Conservation (phyloP, 345 rosid species). For the Kernera saxatilis region DNA sequence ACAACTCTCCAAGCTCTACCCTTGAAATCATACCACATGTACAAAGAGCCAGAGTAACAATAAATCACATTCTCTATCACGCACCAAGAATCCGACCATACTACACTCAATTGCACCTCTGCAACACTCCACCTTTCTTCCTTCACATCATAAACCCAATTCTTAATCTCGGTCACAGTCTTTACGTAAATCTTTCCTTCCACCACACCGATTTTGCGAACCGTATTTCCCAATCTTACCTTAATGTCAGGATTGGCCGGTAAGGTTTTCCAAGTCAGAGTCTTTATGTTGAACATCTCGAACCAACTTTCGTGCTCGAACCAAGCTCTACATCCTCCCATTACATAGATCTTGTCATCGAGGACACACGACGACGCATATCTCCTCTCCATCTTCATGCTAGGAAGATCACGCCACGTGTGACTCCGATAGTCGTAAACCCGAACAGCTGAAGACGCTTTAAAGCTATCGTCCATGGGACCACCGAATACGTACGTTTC, state of each 20-base stretch:
- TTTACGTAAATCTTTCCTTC: constrained; percentile 9
- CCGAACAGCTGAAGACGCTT: constrained; percentile 42
- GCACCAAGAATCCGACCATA: constrained; percentile 5
- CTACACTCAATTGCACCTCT: not conserved
- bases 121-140: constrained; percentile 5
- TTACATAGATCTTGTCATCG: constrained; percentile 51
- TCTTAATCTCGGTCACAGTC: not conserved
- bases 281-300: constrained; percentile 12
- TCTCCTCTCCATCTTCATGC: constrained; percentile 51
- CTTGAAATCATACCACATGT: constrained; percentile 1
- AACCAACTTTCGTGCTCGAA: not conserved
- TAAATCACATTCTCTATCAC: constrained; percentile 19
- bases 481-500: constrained; percentile 56
- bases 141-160: constrained; percentile 12
- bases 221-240: not conserved
- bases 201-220: not conserved
- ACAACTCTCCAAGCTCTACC: not conserved
- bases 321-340: constrained; percentile 22
- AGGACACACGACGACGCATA: constrained; percentile 46
- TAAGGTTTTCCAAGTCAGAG: constrained; percentile 1
- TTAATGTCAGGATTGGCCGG: not conserved
- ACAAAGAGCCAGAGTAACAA: not conserved
- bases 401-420: constrained; percentile 49
- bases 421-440: constrained; percentile 50
- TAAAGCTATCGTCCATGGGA: constrained; percentile 10